A percentile compares a stretch with the other conserved stretches of the same genome.
These are phyloP conservation scores for Ascochyta clinopodiicola DNA, from an alignment of 2,329 filamentous ascomycete genomes.

Conservation along the genomic window DNA sequence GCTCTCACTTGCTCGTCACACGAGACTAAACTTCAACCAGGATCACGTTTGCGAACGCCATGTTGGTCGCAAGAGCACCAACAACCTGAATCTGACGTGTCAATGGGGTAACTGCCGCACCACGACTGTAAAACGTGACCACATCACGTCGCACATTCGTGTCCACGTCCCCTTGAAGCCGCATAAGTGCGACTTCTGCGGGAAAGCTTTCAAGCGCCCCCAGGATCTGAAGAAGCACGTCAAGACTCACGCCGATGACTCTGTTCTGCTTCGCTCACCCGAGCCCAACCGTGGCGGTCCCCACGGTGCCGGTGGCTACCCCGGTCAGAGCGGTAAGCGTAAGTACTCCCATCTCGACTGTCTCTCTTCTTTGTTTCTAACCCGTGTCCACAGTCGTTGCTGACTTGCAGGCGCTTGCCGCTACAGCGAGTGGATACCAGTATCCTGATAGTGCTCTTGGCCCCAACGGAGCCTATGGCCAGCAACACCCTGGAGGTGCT, in stretches of 20 bases:
- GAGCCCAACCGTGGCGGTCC: conserved; percentile 60
- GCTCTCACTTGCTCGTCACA: conserved; percentile 15
- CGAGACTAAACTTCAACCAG: conserved; percentile 55
- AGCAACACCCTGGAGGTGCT: conserved; percentile 60
- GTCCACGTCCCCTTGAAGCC: conserved; percentile 99
- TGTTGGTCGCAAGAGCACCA: conserved; percentile 98
- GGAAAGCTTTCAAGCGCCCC: conserved; percentile 98
- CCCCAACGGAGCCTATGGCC: conserved; percentile 47
- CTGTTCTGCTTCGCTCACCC: conserved; percentile 72
- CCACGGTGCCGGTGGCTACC: conserved; percentile 45
- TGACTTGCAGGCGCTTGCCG: conserved; percentile 57
- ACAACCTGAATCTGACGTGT: conserved; percentile 96
- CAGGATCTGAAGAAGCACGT: conserved; percentile 99
- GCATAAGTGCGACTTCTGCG: conserved; percentile 98
- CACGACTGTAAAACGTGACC: conserved; percentile 96
- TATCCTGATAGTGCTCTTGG: conserved; percentile 53
- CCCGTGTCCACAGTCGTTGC: conserved; percentile 48
- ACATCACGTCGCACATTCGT: conserved; percentile 98
- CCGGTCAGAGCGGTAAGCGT: conserved; percentile 49
- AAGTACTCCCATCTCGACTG: conserved; percentile 29
- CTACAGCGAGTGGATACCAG: conserved; percentile 56
- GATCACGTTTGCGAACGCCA: conserved; percentile 98
- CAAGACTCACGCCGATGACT: conserved; percentile 98
- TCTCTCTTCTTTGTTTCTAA: conserved; percentile 41
- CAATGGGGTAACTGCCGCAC: conserved; percentile 97